These are phyloP conservation scores for Saccharum officinarum DNA, from an alignment of 176 grass and related monocot genomes.

Conservation along the genomic window DNA sequence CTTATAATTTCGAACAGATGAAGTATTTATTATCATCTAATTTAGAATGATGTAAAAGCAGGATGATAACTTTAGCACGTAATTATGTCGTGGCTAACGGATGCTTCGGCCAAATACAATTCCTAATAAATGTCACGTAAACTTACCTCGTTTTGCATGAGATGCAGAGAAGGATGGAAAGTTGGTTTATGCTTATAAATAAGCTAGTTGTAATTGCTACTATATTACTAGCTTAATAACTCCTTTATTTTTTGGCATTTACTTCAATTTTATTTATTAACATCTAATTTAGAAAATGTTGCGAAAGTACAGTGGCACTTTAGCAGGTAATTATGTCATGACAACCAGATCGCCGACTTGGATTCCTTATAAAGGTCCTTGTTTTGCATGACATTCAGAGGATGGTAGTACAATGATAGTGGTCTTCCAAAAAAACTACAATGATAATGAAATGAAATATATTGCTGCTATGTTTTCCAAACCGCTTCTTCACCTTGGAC, in stretches of 20 bases:
- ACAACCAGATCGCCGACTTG: background rate
- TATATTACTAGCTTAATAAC: background rate
- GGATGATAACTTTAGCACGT: no score
- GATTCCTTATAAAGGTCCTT: background rate
- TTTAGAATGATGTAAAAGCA: no score
- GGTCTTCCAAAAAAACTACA: no score
- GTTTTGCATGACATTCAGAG: background rate
- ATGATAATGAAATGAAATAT: background rate
- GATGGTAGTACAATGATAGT: background rate
- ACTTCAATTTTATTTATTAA: background rate
- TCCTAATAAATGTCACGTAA: no score
- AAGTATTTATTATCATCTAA: no score
- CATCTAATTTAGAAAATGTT: background rate
- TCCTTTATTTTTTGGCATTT: background rate
- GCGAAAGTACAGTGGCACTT: no score
- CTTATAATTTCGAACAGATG: no score
- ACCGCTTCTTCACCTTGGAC: background rate
- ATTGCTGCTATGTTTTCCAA: background rate
- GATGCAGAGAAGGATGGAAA: background rate
- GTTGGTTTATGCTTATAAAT: background rate
- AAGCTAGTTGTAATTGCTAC: background rate
- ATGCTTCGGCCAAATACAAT: no score
- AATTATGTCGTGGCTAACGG: no score
- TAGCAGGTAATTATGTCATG: background rate
- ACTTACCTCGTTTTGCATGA: no score